These are phyloP conservation scores for Cylindrodendrum hubeiense DNA, from an alignment of 2,329 filamentous ascomycete genomes.

Conservation along the genomic window DNA sequence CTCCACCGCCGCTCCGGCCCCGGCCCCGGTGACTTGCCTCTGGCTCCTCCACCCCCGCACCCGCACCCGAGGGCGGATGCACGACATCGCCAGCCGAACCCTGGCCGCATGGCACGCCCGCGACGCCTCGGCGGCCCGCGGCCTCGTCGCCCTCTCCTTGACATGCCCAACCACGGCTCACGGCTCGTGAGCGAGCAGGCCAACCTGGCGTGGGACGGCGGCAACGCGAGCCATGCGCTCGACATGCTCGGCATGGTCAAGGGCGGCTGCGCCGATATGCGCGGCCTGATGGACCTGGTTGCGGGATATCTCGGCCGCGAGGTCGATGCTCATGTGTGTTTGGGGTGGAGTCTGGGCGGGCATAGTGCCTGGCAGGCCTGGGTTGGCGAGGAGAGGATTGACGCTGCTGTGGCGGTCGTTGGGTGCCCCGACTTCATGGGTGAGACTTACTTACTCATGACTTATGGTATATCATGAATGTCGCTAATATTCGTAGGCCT, in stretches of 20 bases:
- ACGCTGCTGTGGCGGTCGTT: conserved; percentile 83
- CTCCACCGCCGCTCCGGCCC: conserved; percentile 3
- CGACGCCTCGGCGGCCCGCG: conserved; percentile 54
- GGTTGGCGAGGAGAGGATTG: conserved; percentile 82
- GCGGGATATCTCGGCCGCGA: conserved; percentile 73
- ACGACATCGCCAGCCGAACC: conserved; percentile 75
- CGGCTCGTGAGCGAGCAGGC: conserved; percentile 74
- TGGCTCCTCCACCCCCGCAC: conserved; percentile 91
- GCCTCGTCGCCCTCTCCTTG: conserved; percentile 87
- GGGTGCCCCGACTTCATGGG: conserved; percentile 91
- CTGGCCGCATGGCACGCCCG: conserved; percentile 76
- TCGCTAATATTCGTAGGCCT: conserved; percentile 57
- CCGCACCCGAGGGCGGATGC: conserved; percentile 79
- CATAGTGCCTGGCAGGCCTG: conserved; percentile 89
- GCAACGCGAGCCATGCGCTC: conserved; percentile 85
- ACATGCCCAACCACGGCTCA: conserved; percentile 92
- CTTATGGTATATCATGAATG: too few relatives aligned
- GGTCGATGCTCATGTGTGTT: conserved; percentile 76
- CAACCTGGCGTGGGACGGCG: conserved; percentile 83
- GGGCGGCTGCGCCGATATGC: conserved; percentile 80
- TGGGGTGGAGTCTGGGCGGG: conserved; percentile 89
- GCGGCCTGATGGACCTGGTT: conserved; percentile 80
- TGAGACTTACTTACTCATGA: conserved; percentile 39
- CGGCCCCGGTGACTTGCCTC: conserved; percentile 76
- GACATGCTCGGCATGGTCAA: conserved; percentile 90